A percentile compares a stretch with the other conserved stretches of the same genome.
These are phyloP conservation scores for Musa itinerans DNA, from an alignment of 176 grass and related monocot genomes.

Conservation along the genomic window DNA sequence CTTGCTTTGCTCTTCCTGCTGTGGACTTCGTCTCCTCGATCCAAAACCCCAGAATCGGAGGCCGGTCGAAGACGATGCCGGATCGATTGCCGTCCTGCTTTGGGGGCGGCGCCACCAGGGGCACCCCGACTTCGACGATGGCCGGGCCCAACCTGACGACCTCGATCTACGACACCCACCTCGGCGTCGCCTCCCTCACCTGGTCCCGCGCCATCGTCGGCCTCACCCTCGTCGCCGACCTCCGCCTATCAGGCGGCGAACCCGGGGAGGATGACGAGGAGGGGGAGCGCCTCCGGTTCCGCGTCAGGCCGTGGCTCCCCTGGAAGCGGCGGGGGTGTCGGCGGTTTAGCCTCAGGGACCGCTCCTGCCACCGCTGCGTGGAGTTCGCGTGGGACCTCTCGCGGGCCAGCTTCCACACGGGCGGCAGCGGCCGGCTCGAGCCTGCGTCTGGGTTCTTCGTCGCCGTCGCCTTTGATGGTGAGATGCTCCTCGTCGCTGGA, in stretches of 20 bases:
- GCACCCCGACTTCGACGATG: not conserved
- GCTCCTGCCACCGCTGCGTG: conserved; percentile 25
- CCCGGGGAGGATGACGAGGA: conserved; percentile 17
- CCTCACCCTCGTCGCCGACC: conserved; percentile 46
- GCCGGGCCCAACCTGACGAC: conserved; percentile 41
- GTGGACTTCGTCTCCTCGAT: not conserved
- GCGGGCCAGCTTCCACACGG: not conserved
- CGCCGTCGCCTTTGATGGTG: conserved; percentile 51
- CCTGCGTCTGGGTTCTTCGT: conserved; percentile 72
- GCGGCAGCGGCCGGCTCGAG: conserved; percentile 39
- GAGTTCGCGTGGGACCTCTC: conserved; percentile 73
- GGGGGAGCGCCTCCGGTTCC: conserved; percentile 32
- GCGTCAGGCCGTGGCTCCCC: conserved; percentile 52
- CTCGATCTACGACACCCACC: conserved; percentile 72
- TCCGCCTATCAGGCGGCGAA: conserved; percentile 26
- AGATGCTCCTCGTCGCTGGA: conserved; percentile 68
- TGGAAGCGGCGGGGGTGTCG: conserved; percentile 48
- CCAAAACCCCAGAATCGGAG: not conserved
- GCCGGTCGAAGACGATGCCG: conserved; percentile 24
- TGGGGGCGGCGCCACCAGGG: conserved; percentile 4
- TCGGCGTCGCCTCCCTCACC: conserved; percentile 56
- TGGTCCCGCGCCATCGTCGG: conserved; percentile 62
- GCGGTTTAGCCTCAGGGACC: conserved; percentile 37
- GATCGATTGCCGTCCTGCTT: conserved; percentile 35
- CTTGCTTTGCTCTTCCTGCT: not conserved